Conservation (phyloP, 164 flowering plant species). For the Vitis rotundifolia region DNA sequence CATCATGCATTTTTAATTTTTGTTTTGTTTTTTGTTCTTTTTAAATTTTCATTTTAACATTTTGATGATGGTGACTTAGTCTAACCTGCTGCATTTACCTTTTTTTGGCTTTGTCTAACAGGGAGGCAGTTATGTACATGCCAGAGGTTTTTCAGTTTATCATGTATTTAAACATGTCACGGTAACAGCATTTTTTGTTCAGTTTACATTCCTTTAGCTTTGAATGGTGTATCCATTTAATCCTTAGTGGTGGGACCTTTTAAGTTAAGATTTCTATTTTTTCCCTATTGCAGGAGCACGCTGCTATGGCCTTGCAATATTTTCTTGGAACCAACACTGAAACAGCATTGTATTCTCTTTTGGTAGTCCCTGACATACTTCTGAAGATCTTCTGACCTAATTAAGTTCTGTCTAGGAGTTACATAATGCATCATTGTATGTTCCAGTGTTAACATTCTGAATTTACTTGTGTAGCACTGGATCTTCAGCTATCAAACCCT, state of each 20-base stretch:
- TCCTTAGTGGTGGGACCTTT: not conserved
- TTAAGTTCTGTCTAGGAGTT: not conserved
- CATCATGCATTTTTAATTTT: too few relatives aligned
- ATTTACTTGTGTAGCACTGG: constrained; percentile 63
- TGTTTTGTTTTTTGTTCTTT: too few relatives aligned
- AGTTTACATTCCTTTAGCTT: not conserved
- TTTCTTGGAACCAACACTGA: constrained; percentile 56
- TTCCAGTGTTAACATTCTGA: not conserved
- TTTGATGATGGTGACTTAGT: too few relatives aligned
- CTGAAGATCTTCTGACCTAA: not conserved
- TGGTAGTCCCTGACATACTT: constrained; percentile 46
- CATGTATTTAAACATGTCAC: constrained; percentile 79
- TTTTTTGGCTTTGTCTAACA: constrained; percentile 17
- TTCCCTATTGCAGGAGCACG: constrained; percentile 66
- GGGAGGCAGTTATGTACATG: constrained; percentile 93
- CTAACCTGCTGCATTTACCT: not conserved
- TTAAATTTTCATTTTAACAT: too few relatives aligned
- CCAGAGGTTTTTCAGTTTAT: constrained; percentile 78
- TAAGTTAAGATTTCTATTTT: not conserved
- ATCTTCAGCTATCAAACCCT: constrained; percentile 77
- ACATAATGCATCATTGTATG: too few relatives aligned
- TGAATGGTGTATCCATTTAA: not conserved
- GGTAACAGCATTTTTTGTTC: constrained; percentile 36
- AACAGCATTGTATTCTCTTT: constrained; percentile 50
- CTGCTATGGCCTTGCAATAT: constrained; percentile 78